Base-by-base conservation (phyloP, 306 rosid species). In the Vigna hirtella region DNA sequence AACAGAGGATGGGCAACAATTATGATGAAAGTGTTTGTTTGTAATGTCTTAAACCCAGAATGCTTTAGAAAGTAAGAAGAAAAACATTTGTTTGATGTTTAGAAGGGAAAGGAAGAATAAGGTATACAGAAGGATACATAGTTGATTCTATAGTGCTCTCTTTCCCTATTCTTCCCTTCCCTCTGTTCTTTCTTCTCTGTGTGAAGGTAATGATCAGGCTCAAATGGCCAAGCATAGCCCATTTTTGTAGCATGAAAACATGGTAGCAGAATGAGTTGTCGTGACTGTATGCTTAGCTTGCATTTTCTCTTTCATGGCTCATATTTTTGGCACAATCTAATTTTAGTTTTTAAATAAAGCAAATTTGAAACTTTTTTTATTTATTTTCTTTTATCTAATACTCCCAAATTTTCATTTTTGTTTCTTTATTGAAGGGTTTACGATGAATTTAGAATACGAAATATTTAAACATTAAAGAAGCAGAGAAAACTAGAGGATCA, bases 191-290 rank as follows among this genome's bases (percentile, higher is more conserved):
- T 80, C 38, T 52, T 77, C 59, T 62, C 52, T 22, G 74, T 50
- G 42, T 71, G 51, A 71, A 81, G 80, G 77, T 38, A 47, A 52
- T 53, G 59, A 22, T 45, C 49, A 66, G 26, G 22, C 84, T 80
- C 83, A 66, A 74, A 83, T 79, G 66, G 84, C 84, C 78, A 47
- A 62, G 70, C 72, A 74, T 78, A 75, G 0, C 15, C 87, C 94
- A 62, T 26, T 24, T 78, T 85, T 79, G 6, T 68, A 73, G 94
- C 90, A 83, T 76, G 0, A 86, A 88, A 89, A 79, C 40, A 67
- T 80, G 96, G 90, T 38, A 73, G 15, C 18, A 18, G 70, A 20
- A 83, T 78, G 86, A 76, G 74, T 64, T 87, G 26, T 30, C 24
- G 65, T 65, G 3, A 63, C 47, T 48, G 16, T 32, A 52, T 20